Evolutionary conservation across 768 basidiomycete species (phyloP).

Genomic region (Kwoniella dendrophila): DNA sequence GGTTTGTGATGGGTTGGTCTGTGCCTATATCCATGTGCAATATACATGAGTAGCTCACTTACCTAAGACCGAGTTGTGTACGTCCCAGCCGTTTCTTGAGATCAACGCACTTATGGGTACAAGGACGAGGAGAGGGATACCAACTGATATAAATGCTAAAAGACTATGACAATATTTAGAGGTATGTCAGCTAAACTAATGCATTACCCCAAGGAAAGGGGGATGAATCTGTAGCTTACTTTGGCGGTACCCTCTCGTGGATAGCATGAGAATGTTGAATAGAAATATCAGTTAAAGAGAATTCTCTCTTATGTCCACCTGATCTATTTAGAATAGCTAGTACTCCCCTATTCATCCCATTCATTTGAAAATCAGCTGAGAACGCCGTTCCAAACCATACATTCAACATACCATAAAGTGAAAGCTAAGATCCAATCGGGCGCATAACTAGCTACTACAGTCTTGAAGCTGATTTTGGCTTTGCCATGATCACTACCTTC

Average conservation of each 20-base stretch:
- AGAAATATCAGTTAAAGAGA: slow-evolving; percentile 51
- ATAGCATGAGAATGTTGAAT: slow-evolving; percentile 52
- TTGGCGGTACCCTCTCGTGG: slow-evolving; percentile 49
- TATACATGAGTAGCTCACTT: not conserved
- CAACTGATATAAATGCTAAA: slow-evolving; percentile 59
- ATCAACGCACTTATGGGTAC: slow-evolving; percentile 71
- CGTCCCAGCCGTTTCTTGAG: slow-evolving; percentile 83
- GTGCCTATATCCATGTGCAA: too few species aligned
- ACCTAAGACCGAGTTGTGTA: slow-evolving; percentile 66
- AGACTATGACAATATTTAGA: slow-evolving; percentile 26
- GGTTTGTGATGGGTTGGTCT: too few species aligned
- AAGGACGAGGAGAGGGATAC: slow-evolving; percentile 72
- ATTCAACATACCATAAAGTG: slow-evolving; percentile 39
- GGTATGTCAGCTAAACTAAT: not conserved
- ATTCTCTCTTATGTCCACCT: slow-evolving; percentile 53
- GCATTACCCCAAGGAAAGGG: not conserved
- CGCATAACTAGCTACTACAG: slow-evolving; percentile 43
- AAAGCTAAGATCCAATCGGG: slow-evolving; percentile 51
- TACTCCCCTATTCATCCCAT: slow-evolving; percentile 33
- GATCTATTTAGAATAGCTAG: slow-evolving; percentile 45
- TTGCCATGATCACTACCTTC: slow-evolving; percentile 4
- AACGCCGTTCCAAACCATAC: not conserved
- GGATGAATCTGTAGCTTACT: slow-evolving; percentile 31
- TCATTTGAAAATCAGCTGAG: not conserved
- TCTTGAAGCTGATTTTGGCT: slow-evolving; percentile 33